Evolutionary conservation across 2,329 filamentous ascomycete species (phyloP).

Genomic region (Trichoderma cornu-damae): DNA sequence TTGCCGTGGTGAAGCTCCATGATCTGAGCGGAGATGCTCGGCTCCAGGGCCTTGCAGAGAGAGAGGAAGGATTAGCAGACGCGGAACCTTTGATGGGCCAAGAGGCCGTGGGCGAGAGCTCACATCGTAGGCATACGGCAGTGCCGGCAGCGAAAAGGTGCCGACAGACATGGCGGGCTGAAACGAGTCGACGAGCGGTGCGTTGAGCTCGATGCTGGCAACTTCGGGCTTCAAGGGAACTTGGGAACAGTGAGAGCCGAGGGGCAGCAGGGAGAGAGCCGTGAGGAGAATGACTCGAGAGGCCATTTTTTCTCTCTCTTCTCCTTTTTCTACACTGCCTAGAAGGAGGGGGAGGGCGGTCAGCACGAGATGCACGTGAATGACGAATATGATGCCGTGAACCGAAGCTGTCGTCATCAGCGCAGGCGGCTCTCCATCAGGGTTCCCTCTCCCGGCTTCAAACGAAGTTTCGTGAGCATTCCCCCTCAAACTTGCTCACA

Average conservation of each 20-base stretch:
- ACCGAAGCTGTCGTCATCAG: neutral
- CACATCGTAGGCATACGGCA: conserved; percentile 68
- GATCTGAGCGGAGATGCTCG: conserved; percentile 69
- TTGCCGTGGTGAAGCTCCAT: conserved; percentile 78
- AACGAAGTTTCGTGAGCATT: conserved; percentile 25
- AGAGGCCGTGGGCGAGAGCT: conserved; percentile 29
- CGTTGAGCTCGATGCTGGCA: neutral
- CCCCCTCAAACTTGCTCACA: conserved; percentile 35
- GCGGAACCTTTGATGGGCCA: conserved; percentile 17
- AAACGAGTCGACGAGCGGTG: neutral
- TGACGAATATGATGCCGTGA: neutral
- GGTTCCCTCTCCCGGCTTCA: neutral
- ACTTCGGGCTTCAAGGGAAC: conserved; percentile 7
- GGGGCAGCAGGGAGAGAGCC: conserved; percentile 5
- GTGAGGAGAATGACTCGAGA: neutral
- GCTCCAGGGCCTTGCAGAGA: conserved; percentile 63
- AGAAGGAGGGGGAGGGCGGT: neutral
- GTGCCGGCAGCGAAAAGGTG: conserved; percentile 56
- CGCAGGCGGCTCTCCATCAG: neutral
- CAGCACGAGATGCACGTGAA: neutral
- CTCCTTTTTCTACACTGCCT: neutral
- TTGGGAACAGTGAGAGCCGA: conserved; percentile 5
- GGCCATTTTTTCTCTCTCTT: conserved; percentile 14
- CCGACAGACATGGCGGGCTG: conserved; percentile 33
- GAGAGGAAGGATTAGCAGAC: conserved; percentile 41